Evolutionary conservation across 345 rosid genomes (phyloP).

Genomic region (Dipteronia dyeriana): DNA sequence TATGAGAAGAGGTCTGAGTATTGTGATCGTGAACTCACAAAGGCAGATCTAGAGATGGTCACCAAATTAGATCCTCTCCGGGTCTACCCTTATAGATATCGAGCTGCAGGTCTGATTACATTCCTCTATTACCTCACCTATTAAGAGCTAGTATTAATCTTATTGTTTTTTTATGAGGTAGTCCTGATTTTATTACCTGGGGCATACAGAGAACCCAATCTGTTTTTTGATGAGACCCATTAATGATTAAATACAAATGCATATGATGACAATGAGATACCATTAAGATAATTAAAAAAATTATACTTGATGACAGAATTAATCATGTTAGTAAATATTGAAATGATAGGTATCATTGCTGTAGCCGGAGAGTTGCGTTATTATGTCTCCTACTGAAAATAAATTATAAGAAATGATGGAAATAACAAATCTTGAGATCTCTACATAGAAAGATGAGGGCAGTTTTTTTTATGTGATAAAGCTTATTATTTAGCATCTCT

Average conservation of each 20-base stretch:
- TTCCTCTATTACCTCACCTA: background rate
- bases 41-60: conserved; percentile 91
- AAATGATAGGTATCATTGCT: background rate
- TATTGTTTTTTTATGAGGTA: background rate
- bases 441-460: too few species aligned
- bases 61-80: conserved; percentile 91
- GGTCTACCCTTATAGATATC: conserved; percentile 91
- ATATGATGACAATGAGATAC: too few species aligned
- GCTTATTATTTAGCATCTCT: too few species aligned
- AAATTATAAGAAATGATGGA: too few species aligned
- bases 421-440: too few species aligned
- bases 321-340: background rate
- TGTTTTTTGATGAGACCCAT: background rate
- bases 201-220: background rate
- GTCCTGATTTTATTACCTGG: too few species aligned
- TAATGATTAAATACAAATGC: too few species aligned
- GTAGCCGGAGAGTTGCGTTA: too few species aligned
- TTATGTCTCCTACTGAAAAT: too few species aligned
- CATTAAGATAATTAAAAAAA: too few species aligned
- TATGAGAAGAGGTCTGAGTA: conserved; percentile 98
- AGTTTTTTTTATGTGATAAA: too few species aligned
- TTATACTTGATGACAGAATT: background rate
- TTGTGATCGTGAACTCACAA: conserved; percentile 85
- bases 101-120: conserved; percentile 81
- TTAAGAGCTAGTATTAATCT: background rate